A percentile compares a stretch with the other conserved stretches of the same genome.
phyloP scores from a whole-genome alignment of 2,329 filamentous ascomycete species.

The Pseudopyricularia javanii region DNA sequence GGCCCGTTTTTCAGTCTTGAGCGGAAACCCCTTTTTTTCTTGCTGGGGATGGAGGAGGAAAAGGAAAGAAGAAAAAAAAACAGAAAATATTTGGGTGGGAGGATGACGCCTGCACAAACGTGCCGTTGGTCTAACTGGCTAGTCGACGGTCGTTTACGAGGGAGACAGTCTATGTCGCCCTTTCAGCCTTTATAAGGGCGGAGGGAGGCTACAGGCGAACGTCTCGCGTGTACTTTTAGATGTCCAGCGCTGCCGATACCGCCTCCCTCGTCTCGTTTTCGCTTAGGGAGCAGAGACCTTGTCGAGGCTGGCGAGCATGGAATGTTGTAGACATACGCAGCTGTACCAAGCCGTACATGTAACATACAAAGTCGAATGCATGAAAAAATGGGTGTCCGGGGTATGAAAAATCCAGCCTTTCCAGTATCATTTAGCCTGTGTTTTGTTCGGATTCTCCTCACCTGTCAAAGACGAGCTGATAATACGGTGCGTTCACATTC shows the following conservation, averaged over 20 bases:
- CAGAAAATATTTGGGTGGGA: too few species aligned
- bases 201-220: not conserved
- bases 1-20: constrained; percentile 8
- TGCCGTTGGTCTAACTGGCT: too few species aligned
- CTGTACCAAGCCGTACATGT: not conserved
- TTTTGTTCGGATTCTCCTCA: too few species aligned
- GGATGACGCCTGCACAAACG: too few species aligned
- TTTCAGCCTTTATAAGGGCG: not conserved
- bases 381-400: constrained; percentile 9
- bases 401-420: not conserved
- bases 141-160: not conserved
- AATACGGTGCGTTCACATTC: too few species aligned
- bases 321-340: not conserved
- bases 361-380: constrained; percentile 4
- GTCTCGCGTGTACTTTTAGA: not conserved
- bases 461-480: too few species aligned
- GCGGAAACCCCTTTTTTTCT: too few species aligned
- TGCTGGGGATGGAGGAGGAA: too few species aligned
- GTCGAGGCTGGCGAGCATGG: not conserved
- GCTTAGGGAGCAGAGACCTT: not conserved
- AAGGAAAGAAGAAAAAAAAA: too few species aligned
- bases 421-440: not conserved
- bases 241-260: not conserved
- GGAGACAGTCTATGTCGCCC: too few species aligned
- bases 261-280: not conserved